Percentiles rank a stretch among this genome's conserved stretches.
These are phyloP conservation scores for Candida morakotiae DNA, from an alignment of 805 yeast genomes.

Conservation along the genomic window DNA sequence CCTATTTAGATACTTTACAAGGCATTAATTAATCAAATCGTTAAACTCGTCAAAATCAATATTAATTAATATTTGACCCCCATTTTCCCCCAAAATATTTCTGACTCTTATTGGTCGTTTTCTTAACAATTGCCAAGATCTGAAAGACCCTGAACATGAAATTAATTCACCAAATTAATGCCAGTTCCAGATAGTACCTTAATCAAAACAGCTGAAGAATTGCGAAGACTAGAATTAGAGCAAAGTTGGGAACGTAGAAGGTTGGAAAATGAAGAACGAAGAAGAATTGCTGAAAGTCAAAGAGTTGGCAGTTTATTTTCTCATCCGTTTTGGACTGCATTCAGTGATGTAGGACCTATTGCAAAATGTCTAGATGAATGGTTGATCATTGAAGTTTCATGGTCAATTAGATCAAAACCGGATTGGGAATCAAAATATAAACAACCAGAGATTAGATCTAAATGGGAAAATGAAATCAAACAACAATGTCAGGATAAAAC, in stretches of 20 bases:
- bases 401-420: constrained; percentile 14
- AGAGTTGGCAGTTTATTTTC: constrained; percentile 11
- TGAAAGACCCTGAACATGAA: no score
- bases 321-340: constrained; percentile 15
- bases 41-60: no score
- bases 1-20: no score
- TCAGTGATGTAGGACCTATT: constrained; percentile 11
- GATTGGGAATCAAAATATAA: constrained; percentile 17
- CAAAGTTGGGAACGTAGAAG: constrained; percentile 3
- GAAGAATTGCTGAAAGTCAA: constrained; percentile 5
- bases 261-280: constrained; percentile 1
- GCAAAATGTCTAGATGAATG: constrained; percentile 14
- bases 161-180: background rate
- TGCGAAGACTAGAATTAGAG: background rate
- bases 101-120: background rate
- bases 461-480: constrained; percentile 18
- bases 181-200: constrained; percentile 5
- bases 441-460: constrained; percentile 11
- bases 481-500: constrained; percentile 11
- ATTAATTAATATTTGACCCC: no score
- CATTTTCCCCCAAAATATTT: background rate
- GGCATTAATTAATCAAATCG: no score
- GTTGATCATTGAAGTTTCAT: constrained; percentile 14
- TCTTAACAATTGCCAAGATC: constrained; percentile 1
- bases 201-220: background rate